A percentile compares a stretch with the other conserved stretches of the same genome.
These are phyloP conservation scores for Alternaria sp. DNA, from an alignment of 2,329 filamentous ascomycete species.

Conservation along the genomic window DNA sequence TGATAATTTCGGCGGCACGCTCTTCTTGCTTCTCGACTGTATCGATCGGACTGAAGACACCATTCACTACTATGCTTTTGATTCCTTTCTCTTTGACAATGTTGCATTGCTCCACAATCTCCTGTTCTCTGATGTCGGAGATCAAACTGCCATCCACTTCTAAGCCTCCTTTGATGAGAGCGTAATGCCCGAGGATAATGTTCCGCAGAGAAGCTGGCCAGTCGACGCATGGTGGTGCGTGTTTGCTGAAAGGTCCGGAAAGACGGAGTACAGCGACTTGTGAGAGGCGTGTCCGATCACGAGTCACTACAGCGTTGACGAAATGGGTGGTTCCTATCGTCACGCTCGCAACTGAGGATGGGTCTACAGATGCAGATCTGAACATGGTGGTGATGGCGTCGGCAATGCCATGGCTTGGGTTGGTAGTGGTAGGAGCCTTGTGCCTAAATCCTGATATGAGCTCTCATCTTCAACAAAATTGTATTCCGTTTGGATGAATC, in stretches of 20 bases:
- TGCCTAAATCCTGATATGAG: constrained; percentile 36
- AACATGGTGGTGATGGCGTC: constrained; percentile 50
- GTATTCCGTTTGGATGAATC: not conserved
- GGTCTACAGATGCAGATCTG: constrained; percentile 40
- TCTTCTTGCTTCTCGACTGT: constrained; percentile 62
- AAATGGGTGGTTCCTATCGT: constrained; percentile 64
- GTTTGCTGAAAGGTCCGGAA: constrained; percentile 58
- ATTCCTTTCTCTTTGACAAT: constrained; percentile 57
- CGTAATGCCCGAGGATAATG: constrained; percentile 59
- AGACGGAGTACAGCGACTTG: constrained; percentile 64
- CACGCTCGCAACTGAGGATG: constrained; percentile 53
- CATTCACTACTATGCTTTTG: constrained; percentile 63
- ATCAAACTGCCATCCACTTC: constrained; percentile 61
- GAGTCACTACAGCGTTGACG: constrained; percentile 62
- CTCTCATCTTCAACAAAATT: not conserved
- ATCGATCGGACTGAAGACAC: constrained; percentile 68
- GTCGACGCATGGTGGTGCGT: constrained; percentile 61
- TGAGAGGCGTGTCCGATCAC: constrained; percentile 59
- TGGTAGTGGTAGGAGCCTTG: constrained; percentile 50
- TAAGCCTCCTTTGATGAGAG: constrained; percentile 59
- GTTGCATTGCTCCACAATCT: constrained; percentile 56
- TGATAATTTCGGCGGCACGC: constrained; percentile 59
- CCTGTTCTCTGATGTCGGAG: constrained; percentile 53
- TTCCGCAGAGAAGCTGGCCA: constrained; percentile 57
- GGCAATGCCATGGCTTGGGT: constrained; percentile 51